Evolutionary conservation across 2,329 filamentous ascomycete genomes (phyloP), one percentile per base, ranked within the genome.

Genomic region (Pestalotiopsis sp.): DNA sequence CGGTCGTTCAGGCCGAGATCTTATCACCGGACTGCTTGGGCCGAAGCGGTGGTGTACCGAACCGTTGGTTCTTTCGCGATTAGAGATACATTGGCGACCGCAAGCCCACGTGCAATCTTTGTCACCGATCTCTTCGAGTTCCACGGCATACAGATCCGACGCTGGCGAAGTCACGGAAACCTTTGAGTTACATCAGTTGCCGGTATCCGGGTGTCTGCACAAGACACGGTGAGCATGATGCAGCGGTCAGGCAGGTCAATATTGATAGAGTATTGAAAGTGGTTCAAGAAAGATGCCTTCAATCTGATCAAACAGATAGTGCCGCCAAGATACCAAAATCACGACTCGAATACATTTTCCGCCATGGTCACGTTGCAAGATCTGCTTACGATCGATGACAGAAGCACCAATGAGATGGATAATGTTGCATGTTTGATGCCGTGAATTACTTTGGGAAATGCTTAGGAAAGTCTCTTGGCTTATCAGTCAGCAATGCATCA

Each of bases 171-270:
- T 3, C 72, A 76, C 31, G 67, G 67, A 1, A 76, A 76, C 23
- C 14, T 74, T 3, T n/a, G n/a, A n/a, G n/a, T n/a, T 76, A 76
- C 23, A 17, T 23, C 6, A 66, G 62, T 20, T 76, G 74, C 74
- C 68, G 71, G 1, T 52, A 72, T 1, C 72, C 72, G 0, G 74
- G 74, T n/a, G 56, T 73, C 1, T 65, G 63, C 23, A 25, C 23
- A 7, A 38, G 27, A 1, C 57, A 69, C 6, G 62, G 62, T 14
- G 20, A 58, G 23, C 1, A 17, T 38, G 20, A 23, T 17, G 20
- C 14, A 17, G 23, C 7, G 13, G 58, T 20, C 14, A 68, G 64
- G 39, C 45, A 66, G 5, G 39, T 31, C 67, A 72, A 71, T 61
- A 11, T 69, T 11, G 63, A 64, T 17, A 9, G 23, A 12, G 58